Base-by-base conservation (phyloP, 345 rosid genomes). In the Viola odorata region DNA sequence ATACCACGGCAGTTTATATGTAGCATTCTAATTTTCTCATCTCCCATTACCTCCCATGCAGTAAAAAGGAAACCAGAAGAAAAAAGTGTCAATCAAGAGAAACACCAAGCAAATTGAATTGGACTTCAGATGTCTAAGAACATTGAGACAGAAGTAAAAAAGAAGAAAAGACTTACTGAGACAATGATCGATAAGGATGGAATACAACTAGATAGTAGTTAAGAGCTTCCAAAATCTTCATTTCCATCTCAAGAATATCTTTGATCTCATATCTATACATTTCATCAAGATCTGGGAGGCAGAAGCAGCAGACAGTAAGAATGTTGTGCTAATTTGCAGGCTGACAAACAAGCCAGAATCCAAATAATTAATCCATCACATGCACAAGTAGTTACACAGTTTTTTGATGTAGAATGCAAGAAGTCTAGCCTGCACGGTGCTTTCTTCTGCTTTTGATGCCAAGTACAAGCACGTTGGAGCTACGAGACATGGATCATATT, bases 401-500 rank as follows among this genome's bases (percentile, higher is more conserved):
- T 86, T 94, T 74, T 69, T 88, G 0, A 76, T 77, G 82, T 73
- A 94, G 72, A 84, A 94, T 51, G 69, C 82, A 65, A 90, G 86
- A 50, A 84, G 72, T 59, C 81, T 85, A 71, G 96, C 96, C 75
- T 84, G 99, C 64, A 90, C 83, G 5, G 88, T 87, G 88, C 97
- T 86, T 80, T 94, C 99, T 79, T 94, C 99, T 66, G 96, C 99
- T 78, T 90, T 94, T 39, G 97, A 83, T 51, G 99, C 99, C 83
- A 94, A 78, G 73, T 90, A 94, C 78, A 94, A 82, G 83, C 99
- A 94, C 50, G 90, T 77, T 9, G 99, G 97, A 71, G 96, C 95
- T 50, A 90, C 97, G 68, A 88, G 90, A 12, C 94, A 80, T 32
- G 99, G 99, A 77, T 94, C 99, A 62, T 85, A 90, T 58, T 90